A percentile compares a stretch with the other conserved stretches of the same genome.
phyloP scores from a whole-genome alignment of 2,329 filamentous ascomycete species.

The Fusarium sterilihyphosum region DNA sequence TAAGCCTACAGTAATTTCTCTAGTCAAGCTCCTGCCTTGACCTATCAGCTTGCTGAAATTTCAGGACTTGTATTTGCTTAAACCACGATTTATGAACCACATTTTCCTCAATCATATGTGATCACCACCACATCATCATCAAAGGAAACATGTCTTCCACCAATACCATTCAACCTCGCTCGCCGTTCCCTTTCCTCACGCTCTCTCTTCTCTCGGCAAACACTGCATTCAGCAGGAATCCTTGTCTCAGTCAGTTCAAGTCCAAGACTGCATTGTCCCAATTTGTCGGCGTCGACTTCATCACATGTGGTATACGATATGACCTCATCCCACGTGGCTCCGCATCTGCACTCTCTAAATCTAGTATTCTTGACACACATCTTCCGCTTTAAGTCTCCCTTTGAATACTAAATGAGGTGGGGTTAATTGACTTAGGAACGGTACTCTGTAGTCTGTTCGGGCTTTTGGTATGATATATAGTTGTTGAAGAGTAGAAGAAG shows the following conservation, averaged over 20 bases:
- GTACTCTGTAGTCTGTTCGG: accelerated
- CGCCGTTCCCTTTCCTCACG: background rate
- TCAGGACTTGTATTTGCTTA: background rate
- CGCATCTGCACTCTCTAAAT: background rate
- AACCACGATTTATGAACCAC: no score
- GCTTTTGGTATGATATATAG: background rate
- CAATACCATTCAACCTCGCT: background rate
- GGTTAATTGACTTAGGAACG: accelerated
- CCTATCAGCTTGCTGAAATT: no score
- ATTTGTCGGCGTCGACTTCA: background rate
- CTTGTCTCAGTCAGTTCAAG: background rate
- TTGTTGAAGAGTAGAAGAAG: background rate
- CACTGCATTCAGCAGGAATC: background rate
- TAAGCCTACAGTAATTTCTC: background rate
- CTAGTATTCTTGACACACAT: background rate
- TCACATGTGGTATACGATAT: background rate
- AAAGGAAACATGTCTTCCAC: background rate
- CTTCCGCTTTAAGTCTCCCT: accelerated
- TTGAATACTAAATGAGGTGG: accelerated
- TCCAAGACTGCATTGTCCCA: background rate
- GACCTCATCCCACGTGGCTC: background rate
- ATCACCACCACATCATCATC: background rate
- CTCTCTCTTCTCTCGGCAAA: background rate
- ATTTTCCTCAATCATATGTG: background rate
- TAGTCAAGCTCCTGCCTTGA: background rate